These are phyloP conservation scores for Arctium lappa DNA, from an alignment of 129 eudicot genomes.

Conservation along the genomic window DNA sequence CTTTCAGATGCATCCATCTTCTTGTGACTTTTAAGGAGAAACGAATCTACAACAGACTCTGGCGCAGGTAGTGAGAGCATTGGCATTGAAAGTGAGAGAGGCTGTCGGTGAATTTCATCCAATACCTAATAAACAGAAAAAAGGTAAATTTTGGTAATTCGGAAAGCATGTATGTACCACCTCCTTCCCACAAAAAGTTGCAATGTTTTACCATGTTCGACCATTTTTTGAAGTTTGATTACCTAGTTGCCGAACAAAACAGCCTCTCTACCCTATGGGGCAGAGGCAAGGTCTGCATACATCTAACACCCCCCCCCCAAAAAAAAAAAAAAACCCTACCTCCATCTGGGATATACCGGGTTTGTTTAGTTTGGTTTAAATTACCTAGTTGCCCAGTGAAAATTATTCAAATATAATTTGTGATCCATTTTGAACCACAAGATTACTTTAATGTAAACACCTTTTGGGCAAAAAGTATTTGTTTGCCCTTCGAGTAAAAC, in stretches of 20 bases:
- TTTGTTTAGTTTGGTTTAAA: too few relatives aligned
- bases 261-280: too few relatives aligned
- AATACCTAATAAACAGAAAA: slow-evolving; percentile 47
- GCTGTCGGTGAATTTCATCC: slow-evolving; percentile 85
- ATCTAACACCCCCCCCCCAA: too few relatives aligned
- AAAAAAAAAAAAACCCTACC: too few relatives aligned
- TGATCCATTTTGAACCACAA: neutral
- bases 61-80: slow-evolving; percentile 73
- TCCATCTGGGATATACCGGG: too few relatives aligned
- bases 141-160: neutral
- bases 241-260: neutral
- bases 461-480: too few relatives aligned
- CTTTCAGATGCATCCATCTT: slow-evolving; percentile 40
- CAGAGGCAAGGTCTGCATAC: too few relatives aligned
- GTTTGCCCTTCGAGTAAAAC: too few relatives aligned
- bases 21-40: slow-evolving; percentile 62
- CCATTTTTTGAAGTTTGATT: neutral
- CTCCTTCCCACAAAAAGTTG: neutral
- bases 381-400: neutral
- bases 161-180: neutral
- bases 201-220: neutral
- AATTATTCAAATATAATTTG: neutral
- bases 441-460: neutral
- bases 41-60: slow-evolving; percentile 71
- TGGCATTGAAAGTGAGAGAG: slow-evolving; percentile 63